Conservation (phyloP, 306 rosid genomes). For the Casuarina glauca region DNA sequence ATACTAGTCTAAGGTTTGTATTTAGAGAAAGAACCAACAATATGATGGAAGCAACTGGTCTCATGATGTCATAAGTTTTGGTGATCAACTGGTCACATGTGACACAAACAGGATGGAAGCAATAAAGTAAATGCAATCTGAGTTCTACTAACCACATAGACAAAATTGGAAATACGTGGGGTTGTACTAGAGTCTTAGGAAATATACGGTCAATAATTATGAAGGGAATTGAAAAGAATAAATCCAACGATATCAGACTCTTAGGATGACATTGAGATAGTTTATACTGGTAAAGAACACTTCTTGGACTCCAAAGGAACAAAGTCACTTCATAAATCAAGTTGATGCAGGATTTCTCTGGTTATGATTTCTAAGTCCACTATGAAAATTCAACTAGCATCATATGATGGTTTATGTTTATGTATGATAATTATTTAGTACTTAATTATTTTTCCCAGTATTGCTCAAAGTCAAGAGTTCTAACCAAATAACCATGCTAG, state of each 20-base stretch:
- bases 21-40: no score
- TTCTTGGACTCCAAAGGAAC: not conserved
- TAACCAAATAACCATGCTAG: not conserved
- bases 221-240: not conserved
- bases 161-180: not conserved
- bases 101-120: no score
- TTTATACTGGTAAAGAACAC: not conserved
- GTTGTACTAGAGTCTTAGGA: constrained; percentile 8
- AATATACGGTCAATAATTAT: constrained; percentile 2
- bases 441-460: not conserved
- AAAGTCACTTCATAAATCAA: not conserved
- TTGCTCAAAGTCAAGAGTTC: not conserved
- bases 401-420: not conserved
- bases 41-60: no score
- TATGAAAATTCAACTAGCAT: not conserved
- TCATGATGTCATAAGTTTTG: no score
- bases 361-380: not conserved
- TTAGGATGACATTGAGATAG: not conserved
- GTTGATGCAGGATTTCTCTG: not conserved
- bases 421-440: not conserved
- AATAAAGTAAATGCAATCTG: no score
- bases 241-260: constrained; percentile 5
- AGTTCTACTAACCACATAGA: no score
- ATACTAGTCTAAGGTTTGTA: no score
- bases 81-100: no score